Conservation (phyloP, 768 basidiomycete genomes). For the Dacryopinax primogenitus region DNA sequence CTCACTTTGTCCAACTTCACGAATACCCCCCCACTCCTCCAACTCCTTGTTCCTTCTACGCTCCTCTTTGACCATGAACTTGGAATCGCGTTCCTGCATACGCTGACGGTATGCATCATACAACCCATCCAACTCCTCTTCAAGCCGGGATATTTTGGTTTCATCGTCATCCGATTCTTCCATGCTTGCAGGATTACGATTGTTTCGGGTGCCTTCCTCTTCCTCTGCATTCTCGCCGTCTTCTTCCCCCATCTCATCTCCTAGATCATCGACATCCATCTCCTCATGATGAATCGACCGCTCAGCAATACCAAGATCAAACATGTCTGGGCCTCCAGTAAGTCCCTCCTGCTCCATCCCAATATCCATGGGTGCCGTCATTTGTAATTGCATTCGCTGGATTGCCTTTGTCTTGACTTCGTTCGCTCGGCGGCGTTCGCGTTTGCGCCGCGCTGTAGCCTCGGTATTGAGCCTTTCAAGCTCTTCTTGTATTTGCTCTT, state of each 20-base stretch:
- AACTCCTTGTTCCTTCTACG: constrained; percentile 57
- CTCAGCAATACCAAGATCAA: constrained; percentile 63
- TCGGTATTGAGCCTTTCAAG: constrained; percentile 73
- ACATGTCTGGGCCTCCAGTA: constrained; percentile 51
- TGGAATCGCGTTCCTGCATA: constrained; percentile 70
- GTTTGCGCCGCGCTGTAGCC: constrained; percentile 56
- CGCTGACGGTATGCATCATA: constrained; percentile 79
- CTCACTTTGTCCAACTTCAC: constrained; percentile 20
- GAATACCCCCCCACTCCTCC: constrained; percentile 72
- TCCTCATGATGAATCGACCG: constrained; percentile 30
- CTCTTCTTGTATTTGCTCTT: constrained; percentile 83
- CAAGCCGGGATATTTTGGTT: constrained; percentile 47
- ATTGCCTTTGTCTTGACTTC: constrained; percentile 79
- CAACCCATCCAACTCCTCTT: constrained; percentile 75
- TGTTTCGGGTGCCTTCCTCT: constrained; percentile 30
- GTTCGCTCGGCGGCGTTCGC: constrained; percentile 71
- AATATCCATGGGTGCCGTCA: constrained; percentile 96
- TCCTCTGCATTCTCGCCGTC: constrained; percentile 29
- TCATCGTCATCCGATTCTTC: constrained; percentile 35
- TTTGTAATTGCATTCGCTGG: constrained; percentile 89
- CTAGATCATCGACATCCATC: constrained; percentile 27
- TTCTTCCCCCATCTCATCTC: constrained; percentile 32
- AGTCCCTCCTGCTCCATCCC: constrained; percentile 75
- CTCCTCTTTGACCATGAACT: constrained; percentile 71
- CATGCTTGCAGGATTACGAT: constrained; percentile 22